A percentile compares a stretch with the other conserved stretches of the same genome.
Conservation (phyloP, 2,329 filamentous ascomycete genomes). For the Diplodia corticola region DNA sequence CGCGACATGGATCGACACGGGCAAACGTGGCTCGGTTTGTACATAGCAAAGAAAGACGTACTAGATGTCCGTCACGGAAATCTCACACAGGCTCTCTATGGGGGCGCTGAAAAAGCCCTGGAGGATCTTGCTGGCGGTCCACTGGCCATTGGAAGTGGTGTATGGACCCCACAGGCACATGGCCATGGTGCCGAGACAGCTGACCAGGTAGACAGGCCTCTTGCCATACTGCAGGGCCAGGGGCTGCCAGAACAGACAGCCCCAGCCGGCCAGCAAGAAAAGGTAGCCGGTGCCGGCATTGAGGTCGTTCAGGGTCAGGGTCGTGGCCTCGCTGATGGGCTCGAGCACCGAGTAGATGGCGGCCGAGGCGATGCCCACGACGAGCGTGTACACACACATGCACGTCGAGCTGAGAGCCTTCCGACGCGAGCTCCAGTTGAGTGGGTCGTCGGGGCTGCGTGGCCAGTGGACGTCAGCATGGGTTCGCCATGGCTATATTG, state of each 20-base stretch:
- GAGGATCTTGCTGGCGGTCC: constrained; percentile 50
- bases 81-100: constrained; percentile 52
- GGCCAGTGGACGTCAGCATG: background rate
- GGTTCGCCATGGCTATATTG: background rate
- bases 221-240: constrained; percentile 56
- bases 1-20: background rate
- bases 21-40: too few species aligned
- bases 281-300: constrained; percentile 55
- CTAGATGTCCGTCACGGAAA: constrained; percentile 47
- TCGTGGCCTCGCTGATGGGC: constrained; percentile 50
- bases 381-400: constrained; percentile 51
- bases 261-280: constrained; percentile 56
- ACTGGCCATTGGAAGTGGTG: constrained; percentile 47
- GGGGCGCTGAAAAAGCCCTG: constrained; percentile 52
- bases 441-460: constrained; percentile 34
- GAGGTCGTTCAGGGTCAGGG: constrained; percentile 46
- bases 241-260: constrained; percentile 55
- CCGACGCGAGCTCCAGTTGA: constrained; percentile 36
- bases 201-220: constrained; percentile 50
- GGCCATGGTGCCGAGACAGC: constrained; percentile 40
- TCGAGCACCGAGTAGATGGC: constrained; percentile 54
- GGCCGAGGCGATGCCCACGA: constrained; percentile 51
- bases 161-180: constrained; percentile 47
- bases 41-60: constrained; percentile 10
- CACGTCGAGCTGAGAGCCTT: constrained; percentile 42